These are phyloP conservation scores for Chloris gayana DNA, from an alignment of 176 grass and related monocot genomes.

Conservation along the genomic window DNA sequence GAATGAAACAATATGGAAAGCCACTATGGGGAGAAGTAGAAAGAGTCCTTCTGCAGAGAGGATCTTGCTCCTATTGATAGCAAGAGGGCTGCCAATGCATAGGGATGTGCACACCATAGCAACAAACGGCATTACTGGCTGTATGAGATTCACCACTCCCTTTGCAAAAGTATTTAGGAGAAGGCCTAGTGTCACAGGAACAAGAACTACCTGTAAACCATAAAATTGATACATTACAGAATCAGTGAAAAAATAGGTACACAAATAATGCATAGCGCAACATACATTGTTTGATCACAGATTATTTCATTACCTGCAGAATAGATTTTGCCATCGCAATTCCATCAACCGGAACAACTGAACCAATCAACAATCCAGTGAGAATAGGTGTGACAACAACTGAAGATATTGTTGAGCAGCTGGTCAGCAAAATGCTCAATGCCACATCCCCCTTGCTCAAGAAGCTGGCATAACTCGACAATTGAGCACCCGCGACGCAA, in stretches of 20 bases:
- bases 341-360: conserved; percentile 84
- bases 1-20: conserved; percentile 77
- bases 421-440: conserved; percentile 90
- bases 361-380: conserved; percentile 82
- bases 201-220: conserved; percentile 66
- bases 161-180: conserved; percentile 88
- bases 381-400: conserved; percentile 85
- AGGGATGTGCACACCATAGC: conserved; percentile 90
- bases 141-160: conserved; percentile 63
- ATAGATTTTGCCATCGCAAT: conserved; percentile 93
- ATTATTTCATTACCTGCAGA: conserved; percentile 63
- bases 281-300: background rate
- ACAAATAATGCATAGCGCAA: conserved; percentile 9
- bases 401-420: conserved; percentile 86
- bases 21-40: conserved; percentile 81
- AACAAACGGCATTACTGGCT: conserved; percentile 89
- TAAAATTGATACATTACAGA: conserved; percentile 20
- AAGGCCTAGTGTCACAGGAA: conserved; percentile 85
- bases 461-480: conserved; percentile 94
- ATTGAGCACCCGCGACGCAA: conserved; percentile 80
- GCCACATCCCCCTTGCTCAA: conserved; percentile 92
- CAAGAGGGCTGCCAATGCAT: conserved; percentile 93
- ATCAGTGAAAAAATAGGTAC: background rate
- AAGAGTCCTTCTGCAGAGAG: conserved; percentile 69
- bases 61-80: conserved; percentile 85